Evolutionary conservation across 2,329 filamentous ascomycete genomes (phyloP).

Genomic region (Zarea fungicola): DNA sequence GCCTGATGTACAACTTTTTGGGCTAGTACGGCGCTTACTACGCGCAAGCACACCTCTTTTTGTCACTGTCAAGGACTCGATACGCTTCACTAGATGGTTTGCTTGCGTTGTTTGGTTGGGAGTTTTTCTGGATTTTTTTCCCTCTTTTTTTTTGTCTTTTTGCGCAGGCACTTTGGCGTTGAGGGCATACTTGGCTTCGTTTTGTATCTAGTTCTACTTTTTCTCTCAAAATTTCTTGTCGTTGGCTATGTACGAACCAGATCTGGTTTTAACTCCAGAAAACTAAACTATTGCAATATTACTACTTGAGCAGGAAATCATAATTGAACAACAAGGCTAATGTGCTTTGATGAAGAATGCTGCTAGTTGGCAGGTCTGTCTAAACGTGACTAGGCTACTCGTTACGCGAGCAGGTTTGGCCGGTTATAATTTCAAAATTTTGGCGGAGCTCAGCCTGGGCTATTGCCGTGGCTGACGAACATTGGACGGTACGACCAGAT

Average conservation of each 20-base stretch:
- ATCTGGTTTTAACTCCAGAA: neutral
- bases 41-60: neutral
- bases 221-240: neutral
- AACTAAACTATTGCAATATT: neutral
- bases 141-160: neutral
- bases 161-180: conserved; percentile 12
- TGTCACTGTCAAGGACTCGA: conserved; percentile 2
- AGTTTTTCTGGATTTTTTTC: conserved; percentile 8
- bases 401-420: too few relatives aligned
- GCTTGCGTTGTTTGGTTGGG: conserved; percentile 12
- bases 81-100: conserved; percentile 12
- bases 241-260: neutral
- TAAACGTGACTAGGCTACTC: too few relatives aligned
- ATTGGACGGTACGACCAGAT: too few relatives aligned
- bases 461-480: too few relatives aligned
- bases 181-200: conserved; percentile 11
- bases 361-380: too few relatives aligned
- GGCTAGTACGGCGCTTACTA: neutral
- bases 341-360: too few relatives aligned
- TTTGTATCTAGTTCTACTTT: conserved; percentile 5
- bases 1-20: neutral
- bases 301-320: neutral
- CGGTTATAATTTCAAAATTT: too few relatives aligned
- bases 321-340: too few relatives aligned
- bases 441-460: too few relatives aligned